Conservation (phyloP, 2,329 filamentous ascomycete genomes). For the Sphaerostilbella broomeana region DNA sequence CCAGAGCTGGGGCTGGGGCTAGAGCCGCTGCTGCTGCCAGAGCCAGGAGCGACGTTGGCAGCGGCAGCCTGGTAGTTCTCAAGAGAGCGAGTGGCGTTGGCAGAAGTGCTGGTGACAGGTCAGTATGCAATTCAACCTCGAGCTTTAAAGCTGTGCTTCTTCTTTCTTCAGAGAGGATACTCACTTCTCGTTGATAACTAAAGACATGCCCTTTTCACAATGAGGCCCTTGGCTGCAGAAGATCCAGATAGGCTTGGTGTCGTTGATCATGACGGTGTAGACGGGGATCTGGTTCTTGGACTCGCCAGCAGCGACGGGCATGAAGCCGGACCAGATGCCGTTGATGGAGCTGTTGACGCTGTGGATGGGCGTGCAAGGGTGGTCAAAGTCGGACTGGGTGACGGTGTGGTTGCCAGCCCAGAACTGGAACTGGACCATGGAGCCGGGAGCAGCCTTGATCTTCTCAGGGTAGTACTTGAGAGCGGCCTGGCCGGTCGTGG, state of each 20-base stretch:
- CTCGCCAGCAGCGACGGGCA: constrained; percentile 51
- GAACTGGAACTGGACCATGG: constrained; percentile 63
- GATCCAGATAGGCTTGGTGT: constrained; percentile 67
- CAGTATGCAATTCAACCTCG: constrained; percentile 7
- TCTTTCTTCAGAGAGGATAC: constrained; percentile 24
- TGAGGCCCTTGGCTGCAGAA: constrained; percentile 71
- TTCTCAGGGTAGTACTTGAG: constrained; percentile 61
- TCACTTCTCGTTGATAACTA: constrained; percentile 70
- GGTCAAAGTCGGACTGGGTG: constrained; percentile 67
- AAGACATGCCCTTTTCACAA: constrained; percentile 68
- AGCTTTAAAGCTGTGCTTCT: no score
- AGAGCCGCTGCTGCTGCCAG: constrained; percentile 9
- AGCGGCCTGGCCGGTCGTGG: constrained; percentile 40
- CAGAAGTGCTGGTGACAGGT: constrained; percentile 31
- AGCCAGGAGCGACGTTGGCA: constrained; percentile 11
- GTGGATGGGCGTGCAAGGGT: constrained; percentile 59
- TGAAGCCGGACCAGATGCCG: constrained; percentile 63
- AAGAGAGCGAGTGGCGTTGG: constrained; percentile 48
- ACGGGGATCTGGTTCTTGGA: constrained; percentile 50
- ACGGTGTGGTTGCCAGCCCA: constrained; percentile 68
- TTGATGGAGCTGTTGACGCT: constrained; percentile 43
- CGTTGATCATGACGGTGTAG: constrained; percentile 64
- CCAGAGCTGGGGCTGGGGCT: background rate
- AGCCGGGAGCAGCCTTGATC: constrained; percentile 55
- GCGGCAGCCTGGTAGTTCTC: constrained; percentile 40